Evolutionary conservation across 2,329 filamentous ascomycete genomes (phyloP), one percentile per base, ranked within the genome.

Genomic region (Cytospora paraplurivora): DNA sequence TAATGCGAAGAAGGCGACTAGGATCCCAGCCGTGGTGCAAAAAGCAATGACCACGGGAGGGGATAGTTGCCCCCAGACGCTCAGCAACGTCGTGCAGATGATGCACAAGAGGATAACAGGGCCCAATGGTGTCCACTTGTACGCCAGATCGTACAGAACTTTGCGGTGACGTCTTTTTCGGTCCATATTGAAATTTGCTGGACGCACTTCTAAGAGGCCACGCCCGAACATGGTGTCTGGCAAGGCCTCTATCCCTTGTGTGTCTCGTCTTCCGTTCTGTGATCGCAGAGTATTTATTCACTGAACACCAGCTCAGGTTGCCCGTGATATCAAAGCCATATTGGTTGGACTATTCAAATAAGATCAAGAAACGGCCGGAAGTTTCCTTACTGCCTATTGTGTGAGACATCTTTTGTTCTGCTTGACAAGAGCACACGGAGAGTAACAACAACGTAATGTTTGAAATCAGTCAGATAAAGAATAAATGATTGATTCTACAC

Each of bases 91-190:
- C 49, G 56, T 49, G 19, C 49, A 47, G 49, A 64, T 34, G 49
- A 58, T 27, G 47, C 49, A 8, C 8, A 50, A 37, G 19, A 64
- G 47, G 27, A 47, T 21, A 27, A 53, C 57, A 50, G 64, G 51
- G 8, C 55, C 33, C 37, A 64, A 66, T 3, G 64, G 64, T 32
- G 63, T 54, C 47, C 58, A 58, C 47, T 47, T 51, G 53, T 63
- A 47, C 37, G 62, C 55, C 8, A 52, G 49, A 27, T 66, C 64
- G 15, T 38, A 51, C 1, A 62, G 49, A 47, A 64, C 7, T 13
- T 44, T 62, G 56, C 37, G 62, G 4, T 57, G 54, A 34, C 53
- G 21, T 35, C 37, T 38, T 15, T 17, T 5, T 35, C 34, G 27
- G n/a, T 51, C 37, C 57, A 61, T 64, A 41, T 50, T 32, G 53